A percentile compares a stretch with the other conserved stretches of the same genome.
Conservation (phyloP, 306 rosid species). For the Citrullus amarus region DNA sequence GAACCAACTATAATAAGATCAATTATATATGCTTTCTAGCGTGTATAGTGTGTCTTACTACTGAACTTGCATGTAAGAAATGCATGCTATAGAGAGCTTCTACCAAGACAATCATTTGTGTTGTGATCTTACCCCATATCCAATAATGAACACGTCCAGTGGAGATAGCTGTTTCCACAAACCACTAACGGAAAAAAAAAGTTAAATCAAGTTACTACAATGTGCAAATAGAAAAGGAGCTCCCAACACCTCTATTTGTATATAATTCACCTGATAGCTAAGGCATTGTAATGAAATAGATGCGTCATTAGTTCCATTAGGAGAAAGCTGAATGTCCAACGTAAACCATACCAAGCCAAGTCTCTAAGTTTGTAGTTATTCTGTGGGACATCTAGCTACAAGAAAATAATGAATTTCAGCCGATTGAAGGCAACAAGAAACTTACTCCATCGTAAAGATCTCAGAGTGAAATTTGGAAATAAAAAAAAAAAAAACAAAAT, state of each 20-base stretch:
- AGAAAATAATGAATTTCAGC: constrained; percentile 4
- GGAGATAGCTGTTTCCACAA: constrained; percentile 73
- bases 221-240: constrained; percentile 11
- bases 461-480: background rate
- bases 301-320: constrained; percentile 80
- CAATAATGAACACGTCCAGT: constrained; percentile 67
- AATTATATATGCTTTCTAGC: background rate
- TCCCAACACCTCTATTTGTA: background rate
- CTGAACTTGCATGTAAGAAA: background rate
- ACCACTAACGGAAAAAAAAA: constrained; percentile 32
- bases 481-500: background rate
- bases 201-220: background rate
- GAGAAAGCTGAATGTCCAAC: constrained; percentile 63
- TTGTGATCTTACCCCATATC: constrained; percentile 79
- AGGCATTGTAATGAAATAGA: constrained; percentile 73
- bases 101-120: background rate
- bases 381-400: constrained; percentile 74
- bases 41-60: no score
- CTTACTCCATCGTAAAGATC: background rate
- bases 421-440: no score
- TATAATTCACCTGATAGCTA: constrained; percentile 62
- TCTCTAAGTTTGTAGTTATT: constrained; percentile 36
- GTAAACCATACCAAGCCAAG: constrained; percentile 48
- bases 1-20: background rate
- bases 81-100: background rate